phyloP scores from a whole-genome alignment of 129 eudicot genomes.

The Tagetes erecta region DNA sequence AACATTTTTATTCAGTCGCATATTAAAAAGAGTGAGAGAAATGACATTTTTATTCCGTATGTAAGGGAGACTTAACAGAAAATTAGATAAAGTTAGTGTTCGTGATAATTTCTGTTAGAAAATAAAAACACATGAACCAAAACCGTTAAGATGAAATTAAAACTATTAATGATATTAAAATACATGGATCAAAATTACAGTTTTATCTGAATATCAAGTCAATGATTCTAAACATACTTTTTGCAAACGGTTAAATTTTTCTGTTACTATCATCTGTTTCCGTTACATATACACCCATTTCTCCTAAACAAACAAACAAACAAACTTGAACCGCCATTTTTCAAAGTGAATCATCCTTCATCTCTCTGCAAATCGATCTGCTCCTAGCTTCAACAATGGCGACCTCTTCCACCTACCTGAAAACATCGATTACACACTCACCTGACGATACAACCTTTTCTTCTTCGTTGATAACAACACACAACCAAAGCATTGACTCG shows the following conservation, averaged over 20 bases:
- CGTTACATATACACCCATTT: neutral
- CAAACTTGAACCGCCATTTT: neutral
- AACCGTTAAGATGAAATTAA: too few species aligned
- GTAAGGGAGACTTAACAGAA: too few species aligned
- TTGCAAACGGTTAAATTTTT: neutral
- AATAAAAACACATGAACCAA: too few species aligned
- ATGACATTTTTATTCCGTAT: too few species aligned
- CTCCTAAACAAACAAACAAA: neutral
- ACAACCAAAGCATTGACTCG: slow-evolving; percentile 37
- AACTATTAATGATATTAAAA: too few species aligned
- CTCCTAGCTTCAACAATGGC: slow-evolving; percentile 44
- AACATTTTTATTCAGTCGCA: too few species aligned
- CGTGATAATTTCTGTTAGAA: too few species aligned
- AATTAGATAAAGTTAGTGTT: too few species aligned
- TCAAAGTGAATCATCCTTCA: slow-evolving; percentile 29
- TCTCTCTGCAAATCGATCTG: slow-evolving; percentile 4
- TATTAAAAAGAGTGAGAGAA: too few species aligned
- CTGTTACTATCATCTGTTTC: neutral
- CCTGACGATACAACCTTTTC: slow-evolving; percentile 20
- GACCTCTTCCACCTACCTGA: slow-evolving; percentile 33
- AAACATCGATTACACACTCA: slow-evolving; percentile 53
- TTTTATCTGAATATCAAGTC: neutral
- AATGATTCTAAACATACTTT: neutral
- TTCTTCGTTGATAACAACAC: slow-evolving; percentile 37
- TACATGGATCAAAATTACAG: too few species aligned